phyloP scores from a whole-genome alignment of 2,329 filamentous ascomycete genomes.

The Penicillium polonicum region DNA sequence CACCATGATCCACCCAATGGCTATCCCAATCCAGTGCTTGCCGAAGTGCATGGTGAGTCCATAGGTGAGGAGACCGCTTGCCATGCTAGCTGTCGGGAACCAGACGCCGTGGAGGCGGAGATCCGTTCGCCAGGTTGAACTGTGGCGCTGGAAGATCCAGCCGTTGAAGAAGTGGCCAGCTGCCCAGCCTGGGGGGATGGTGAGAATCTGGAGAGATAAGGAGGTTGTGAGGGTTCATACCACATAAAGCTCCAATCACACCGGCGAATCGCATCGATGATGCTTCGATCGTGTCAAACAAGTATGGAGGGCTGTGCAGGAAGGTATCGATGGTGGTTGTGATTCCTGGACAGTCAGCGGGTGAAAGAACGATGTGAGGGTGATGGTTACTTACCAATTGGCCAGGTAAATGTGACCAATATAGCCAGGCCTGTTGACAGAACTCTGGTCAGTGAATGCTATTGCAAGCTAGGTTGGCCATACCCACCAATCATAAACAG shows the following conservation, averaged over 20 bases:
- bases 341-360: conserved; percentile 25
- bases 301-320: conserved; percentile 35
- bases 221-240: conserved; percentile 14
- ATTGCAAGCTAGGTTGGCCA: background rate
- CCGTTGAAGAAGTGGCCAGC: conserved; percentile 40
- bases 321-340: conserved; percentile 38
- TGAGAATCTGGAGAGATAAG: background rate
- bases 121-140: conserved; percentile 31
- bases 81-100: conserved; percentile 33
- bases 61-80: conserved; percentile 34
- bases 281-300: conserved; percentile 36
- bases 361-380: background rate
- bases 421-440: conserved; percentile 25
- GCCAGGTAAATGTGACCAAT: conserved; percentile 41
- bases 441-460: background rate
- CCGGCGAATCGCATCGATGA: conserved; percentile 40
- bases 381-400: conserved; percentile 30
- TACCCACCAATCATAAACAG: conserved; percentile 29
- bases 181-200: conserved; percentile 25
- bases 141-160: conserved; percentile 31
- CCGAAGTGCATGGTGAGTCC: conserved; percentile 36
- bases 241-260: conserved; percentile 34
- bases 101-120: conserved; percentile 40
- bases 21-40: conserved; percentile 39
- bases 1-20: conserved; percentile 41